phyloP scores from a whole-genome alignment of 2,329 filamentous ascomycete genomes.

The Hortaea sp. region DNA sequence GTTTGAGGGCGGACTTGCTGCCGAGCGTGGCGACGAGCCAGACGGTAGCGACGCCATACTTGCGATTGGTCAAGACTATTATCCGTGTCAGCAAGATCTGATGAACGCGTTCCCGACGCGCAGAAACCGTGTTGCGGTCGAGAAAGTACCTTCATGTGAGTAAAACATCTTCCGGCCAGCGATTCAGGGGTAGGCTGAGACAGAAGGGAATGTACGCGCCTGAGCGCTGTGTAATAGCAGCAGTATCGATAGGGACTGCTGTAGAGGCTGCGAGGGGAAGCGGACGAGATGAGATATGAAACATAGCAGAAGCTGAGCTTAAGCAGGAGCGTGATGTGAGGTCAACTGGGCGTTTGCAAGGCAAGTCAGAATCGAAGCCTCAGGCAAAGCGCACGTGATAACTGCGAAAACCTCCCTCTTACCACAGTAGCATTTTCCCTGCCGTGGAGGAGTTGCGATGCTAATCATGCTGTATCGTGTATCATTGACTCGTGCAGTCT shows the following conservation, averaged over 20 bases:
- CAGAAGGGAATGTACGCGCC: background rate
- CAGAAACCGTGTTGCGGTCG: constrained; percentile 2
- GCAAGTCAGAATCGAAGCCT: background rate
- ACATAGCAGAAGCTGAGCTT: too few relatives aligned
- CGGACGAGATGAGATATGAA: too few relatives aligned
- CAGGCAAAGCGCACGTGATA: background rate
- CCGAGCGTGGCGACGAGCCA: constrained; percentile 92
- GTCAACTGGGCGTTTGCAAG: background rate
- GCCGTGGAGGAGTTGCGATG: too few relatives aligned
- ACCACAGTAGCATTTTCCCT: too few relatives aligned
- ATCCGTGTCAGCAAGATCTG: constrained; percentile 1
- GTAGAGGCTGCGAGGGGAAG: background rate
- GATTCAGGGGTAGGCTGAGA: background rate
- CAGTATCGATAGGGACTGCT: background rate
- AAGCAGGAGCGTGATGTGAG: background rate
- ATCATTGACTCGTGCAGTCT: too few relatives aligned
- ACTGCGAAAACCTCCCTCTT: background rate
- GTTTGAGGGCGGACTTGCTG: constrained; percentile 57
- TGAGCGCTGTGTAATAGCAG: background rate
- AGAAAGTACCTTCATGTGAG: constrained; percentile 69
- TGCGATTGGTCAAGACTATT: constrained; percentile 66
- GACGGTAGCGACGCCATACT: constrained; percentile 88
- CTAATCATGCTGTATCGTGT: too few relatives aligned
- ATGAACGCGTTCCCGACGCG: background rate
- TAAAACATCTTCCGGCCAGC: constrained; percentile 65